Evolutionary conservation across 495 filamentous ascomycete genomes (phyloP), one percentile per base, ranked within the genome.

Genomic region (Immersiella caudata): DNA sequence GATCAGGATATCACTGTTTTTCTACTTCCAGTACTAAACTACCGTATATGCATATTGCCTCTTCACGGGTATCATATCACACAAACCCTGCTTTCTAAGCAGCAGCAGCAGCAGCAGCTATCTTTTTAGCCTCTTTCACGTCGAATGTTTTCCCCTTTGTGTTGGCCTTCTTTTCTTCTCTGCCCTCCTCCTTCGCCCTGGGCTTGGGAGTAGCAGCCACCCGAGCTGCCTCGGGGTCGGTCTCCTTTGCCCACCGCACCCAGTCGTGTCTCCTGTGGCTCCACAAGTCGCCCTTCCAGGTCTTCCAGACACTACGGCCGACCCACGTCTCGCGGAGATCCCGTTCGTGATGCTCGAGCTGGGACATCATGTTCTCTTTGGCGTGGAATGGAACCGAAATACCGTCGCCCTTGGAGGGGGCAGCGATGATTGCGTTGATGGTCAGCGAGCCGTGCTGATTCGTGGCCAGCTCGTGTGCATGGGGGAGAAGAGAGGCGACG

Each of bases 221-320:
- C 68, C 74, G 65, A 27, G 68, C 70, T 18, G 66, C 67, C 66
- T 76, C 76, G 0, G 75, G 70, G 62, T 81, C 78, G 11, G 78
- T 66, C 57, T 81, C 86, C 79, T 90, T 91, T 18, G 87, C 89
- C 77, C 87, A 87, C 22, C 79, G 77, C 27, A 88, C 83, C 92
- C 92, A 96, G 40, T 93, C 90, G 22, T 79, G 81, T 49, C 87
- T 78, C 58, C 86, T 81, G 56, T 87, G 80, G 69, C 70, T 73
- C 80, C 81, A 98, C 24, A 94, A 73, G 78, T 98, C 95, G 80
- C 97, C 93, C 62, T 84, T 86, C 96, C 95, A 99, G 67, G 95
- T 92, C 62, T 89, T 82, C 94, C 93, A 97, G 12, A 96, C 92
- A 2, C 89, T 90, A 6, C 93, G 81, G 2, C 95, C 95, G 25